Percentiles rank a stretch among this genome's conserved stretches.
Evolutionary conservation across 2,329 filamentous ascomycete species (phyloP).

Genomic region (Fusarium avenaceum): DNA sequence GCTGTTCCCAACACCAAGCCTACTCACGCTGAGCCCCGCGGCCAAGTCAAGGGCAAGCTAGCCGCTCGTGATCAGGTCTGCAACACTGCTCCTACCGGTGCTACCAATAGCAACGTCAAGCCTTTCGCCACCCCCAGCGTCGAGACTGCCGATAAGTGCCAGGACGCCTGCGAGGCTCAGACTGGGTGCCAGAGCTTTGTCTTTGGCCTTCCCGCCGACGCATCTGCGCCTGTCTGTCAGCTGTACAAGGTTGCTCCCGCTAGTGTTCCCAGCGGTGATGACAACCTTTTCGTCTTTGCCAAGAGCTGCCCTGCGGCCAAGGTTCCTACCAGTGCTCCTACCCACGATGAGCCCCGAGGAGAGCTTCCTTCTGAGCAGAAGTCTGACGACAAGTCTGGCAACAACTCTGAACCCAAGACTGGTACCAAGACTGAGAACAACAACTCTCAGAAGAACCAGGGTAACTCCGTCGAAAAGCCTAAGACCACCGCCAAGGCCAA

Average conservation of each 20-base stretch:
- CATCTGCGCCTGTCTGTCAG: conserved; percentile 14
- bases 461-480: neutral
- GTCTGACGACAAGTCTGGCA: no score
- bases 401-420: neutral
- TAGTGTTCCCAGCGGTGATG: conserved; percentile 12
- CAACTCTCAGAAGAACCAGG: neutral
- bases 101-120: conserved; percentile 9
- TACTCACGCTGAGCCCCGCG: conserved; percentile 9
- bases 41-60: neutral
- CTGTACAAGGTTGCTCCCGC: conserved; percentile 22
- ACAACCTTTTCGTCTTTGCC: conserved; percentile 21
- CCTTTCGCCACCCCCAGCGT: conserved; percentile 19
- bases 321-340: conserved; percentile 5
- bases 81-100: conserved; percentile 12
- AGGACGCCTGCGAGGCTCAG: conserved; percentile 17
- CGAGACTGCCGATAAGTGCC: conserved; percentile 18
- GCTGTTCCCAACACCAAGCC: conserved; percentile 18
- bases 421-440: neutral
- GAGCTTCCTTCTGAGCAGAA: neutral
- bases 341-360: conserved; percentile 14
- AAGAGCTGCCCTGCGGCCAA: conserved; percentile 15
- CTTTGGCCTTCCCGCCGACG: conserved; percentile 24
- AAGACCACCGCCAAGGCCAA: neutral
- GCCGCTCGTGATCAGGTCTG: conserved; percentile 3
- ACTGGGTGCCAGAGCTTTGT: conserved; percentile 19